These are phyloP conservation scores for Waitea zeae DNA, from an alignment of 1,284 basidiomycete genomes.

Conservation along the genomic window DNA sequence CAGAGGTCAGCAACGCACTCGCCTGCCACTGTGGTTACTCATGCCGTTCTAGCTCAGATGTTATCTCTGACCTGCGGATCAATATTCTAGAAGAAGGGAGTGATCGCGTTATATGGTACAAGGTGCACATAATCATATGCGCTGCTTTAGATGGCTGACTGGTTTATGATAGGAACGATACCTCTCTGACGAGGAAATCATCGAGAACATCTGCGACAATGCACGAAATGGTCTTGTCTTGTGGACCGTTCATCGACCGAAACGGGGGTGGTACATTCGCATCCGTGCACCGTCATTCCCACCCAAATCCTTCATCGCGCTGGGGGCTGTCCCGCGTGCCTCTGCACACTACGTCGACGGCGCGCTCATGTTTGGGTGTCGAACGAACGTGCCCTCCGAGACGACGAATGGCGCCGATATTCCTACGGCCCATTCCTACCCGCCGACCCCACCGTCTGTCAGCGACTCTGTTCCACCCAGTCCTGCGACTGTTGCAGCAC, in stretches of 20 bases:
- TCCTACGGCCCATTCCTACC: neutral
- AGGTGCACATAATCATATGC: slow-evolving; percentile 23
- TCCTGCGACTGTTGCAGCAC: no score
- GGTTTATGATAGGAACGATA: slow-evolving; percentile 40
- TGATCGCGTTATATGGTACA: slow-evolving; percentile 52
- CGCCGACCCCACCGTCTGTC: slow-evolving; percentile 6
- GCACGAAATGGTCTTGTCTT: slow-evolving; percentile 16
- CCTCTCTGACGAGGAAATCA: slow-evolving; percentile 51
- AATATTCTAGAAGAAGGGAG: slow-evolving; percentile 43
- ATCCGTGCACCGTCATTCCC: slow-evolving; percentile 49
- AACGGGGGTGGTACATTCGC: slow-evolving; percentile 67
- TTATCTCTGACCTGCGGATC: slow-evolving; percentile 51
- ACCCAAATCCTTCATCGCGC: slow-evolving; percentile 42
- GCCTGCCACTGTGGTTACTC: neutral
- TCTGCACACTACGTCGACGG: slow-evolving; percentile 42
- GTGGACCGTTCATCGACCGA: slow-evolving; percentile 61
- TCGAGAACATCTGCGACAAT: slow-evolving; percentile 55
- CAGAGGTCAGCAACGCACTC: slow-evolving; percentile 12
- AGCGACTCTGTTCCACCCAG: slow-evolving; percentile 56
- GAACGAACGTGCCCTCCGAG: slow-evolving; percentile 23
- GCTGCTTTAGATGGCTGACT: slow-evolving; percentile 3
- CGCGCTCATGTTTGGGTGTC: slow-evolving; percentile 42
- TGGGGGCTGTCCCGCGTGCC: slow-evolving; percentile 34
- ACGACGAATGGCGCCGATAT: slow-evolving; percentile 1
- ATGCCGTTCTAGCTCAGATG: slow-evolving; percentile 39